phyloP scores from a whole-genome alignment of 2,329 filamentous ascomycete genomes.

The Ceratocystis ficicola region DNA sequence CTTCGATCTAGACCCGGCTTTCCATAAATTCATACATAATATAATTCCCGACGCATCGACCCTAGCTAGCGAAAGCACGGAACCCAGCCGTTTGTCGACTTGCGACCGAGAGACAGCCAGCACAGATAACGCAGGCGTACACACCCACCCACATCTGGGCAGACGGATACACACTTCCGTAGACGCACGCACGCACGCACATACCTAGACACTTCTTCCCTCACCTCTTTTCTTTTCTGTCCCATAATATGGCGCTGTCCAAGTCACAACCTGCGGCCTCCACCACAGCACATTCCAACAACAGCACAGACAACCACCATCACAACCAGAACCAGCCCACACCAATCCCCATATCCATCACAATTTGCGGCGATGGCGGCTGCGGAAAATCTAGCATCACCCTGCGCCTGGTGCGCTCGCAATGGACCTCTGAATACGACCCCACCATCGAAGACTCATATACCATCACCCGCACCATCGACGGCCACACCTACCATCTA shows the following conservation, averaged over 20 bases:
- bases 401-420: constrained; percentile 64
- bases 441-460: constrained; percentile 77
- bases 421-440: constrained; percentile 77
- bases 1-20: too few relatives aligned
- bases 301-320: background rate
- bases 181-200: background rate
- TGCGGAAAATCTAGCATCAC: constrained; percentile 80
- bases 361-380: constrained; percentile 75
- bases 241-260: constrained; percentile 26
- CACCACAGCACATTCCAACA: constrained; percentile 1
- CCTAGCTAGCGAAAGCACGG: too few relatives aligned
- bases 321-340: constrained; percentile 14
- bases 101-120: background rate
- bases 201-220: background rate
- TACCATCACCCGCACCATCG: constrained; percentile 66
- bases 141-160: background rate
- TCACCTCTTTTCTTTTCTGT: background rate
- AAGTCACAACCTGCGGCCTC: background rate
- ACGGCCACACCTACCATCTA: constrained; percentile 69
- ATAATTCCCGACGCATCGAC: too few relatives aligned
- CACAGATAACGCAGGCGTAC: background rate
- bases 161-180: background rate
- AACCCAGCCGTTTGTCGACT: background rate
- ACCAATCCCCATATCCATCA: constrained; percentile 57
- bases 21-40: too few relatives aligned